Conservation (phyloP, 2,329 filamentous ascomycete species). For the Fonsecaea nubica region DNA sequence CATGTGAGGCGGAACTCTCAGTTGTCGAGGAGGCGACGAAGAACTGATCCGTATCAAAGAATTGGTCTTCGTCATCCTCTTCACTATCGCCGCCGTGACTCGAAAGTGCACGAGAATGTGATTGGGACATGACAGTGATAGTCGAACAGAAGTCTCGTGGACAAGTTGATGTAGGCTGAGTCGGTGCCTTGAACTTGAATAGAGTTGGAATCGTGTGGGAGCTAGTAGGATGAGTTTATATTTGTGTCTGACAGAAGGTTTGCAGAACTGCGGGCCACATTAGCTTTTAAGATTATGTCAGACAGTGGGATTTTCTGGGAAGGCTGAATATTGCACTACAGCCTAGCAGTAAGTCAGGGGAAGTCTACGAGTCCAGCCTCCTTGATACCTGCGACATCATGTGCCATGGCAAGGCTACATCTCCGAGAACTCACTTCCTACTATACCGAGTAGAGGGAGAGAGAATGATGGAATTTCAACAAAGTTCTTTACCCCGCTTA, state of each 20-base stretch:
- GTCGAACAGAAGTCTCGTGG: neutral
- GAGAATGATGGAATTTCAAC: neutral
- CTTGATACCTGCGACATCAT: neutral
- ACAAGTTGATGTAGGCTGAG: neutral
- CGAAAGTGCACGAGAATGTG: neutral
- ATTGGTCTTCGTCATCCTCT: conserved; percentile 12
- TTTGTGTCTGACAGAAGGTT: neutral
- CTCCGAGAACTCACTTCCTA: neutral
- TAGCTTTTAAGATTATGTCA: neutral
- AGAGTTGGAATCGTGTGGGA: neutral
- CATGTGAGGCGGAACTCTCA: conserved; percentile 1
- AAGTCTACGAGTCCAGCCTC: neutral
- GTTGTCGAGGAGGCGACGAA: conserved; percentile 31
- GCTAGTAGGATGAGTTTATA: neutral
- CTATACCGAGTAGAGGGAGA: neutral
- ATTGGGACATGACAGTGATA: neutral
- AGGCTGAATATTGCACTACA: neutral
- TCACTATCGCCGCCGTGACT: neutral
- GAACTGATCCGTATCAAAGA: conserved; percentile 23
- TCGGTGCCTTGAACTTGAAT: neutral
- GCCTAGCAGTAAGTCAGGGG: neutral
- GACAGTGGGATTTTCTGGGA: neutral
- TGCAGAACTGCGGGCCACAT: neutral
- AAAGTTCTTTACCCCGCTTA: neutral
- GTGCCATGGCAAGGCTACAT: neutral